Conservation (phyloP, 192 early-diverging fungal genomes). For the Umbelopsis sp. region DNA sequence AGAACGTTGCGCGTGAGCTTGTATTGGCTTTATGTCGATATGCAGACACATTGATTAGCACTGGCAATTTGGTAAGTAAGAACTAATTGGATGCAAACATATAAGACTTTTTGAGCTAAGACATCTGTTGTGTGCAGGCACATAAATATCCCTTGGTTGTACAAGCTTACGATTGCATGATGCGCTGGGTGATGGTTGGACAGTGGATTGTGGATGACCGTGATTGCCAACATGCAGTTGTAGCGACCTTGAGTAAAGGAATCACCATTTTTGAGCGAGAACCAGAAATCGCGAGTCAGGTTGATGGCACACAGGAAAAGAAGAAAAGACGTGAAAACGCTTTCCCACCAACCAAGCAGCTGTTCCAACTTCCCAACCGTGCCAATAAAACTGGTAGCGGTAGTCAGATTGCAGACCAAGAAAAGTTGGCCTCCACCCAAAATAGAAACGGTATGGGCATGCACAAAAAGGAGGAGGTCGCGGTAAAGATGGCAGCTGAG, state of each 20-base stretch:
- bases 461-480: conserved; percentile 50
- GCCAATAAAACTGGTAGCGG: conserved; percentile 10
- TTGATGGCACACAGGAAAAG: conserved; percentile 29
- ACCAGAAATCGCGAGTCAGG: not conserved
- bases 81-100: not conserved
- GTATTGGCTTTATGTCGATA: conserved; percentile 72
- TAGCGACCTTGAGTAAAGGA: conserved; percentile 70
- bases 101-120: not conserved
- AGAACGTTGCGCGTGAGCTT: conserved; percentile 68
- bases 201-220: conserved; percentile 79
- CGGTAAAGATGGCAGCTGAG: conserved; percentile 76
- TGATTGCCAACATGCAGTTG: conserved; percentile 66
- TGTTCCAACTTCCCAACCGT: conserved; percentile 37
- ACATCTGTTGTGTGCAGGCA: conserved; percentile 31
- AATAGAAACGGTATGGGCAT: conserved; percentile 7
- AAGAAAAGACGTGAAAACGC: conserved; percentile 42
- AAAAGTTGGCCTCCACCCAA: not conserved
- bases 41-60: conserved; percentile 66
- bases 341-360: conserved; percentile 45
- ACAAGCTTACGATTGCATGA: conserved; percentile 73
- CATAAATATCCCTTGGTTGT: conserved; percentile 63
- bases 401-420: not conserved
- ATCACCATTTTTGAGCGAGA: conserved; percentile 66
- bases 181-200: conserved; percentile 73
- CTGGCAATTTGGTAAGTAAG: conserved; percentile 49